Evolutionary conservation across 2,329 filamentous ascomycete genomes (phyloP).

Genomic region (Aureobasidium pullulans): DNA sequence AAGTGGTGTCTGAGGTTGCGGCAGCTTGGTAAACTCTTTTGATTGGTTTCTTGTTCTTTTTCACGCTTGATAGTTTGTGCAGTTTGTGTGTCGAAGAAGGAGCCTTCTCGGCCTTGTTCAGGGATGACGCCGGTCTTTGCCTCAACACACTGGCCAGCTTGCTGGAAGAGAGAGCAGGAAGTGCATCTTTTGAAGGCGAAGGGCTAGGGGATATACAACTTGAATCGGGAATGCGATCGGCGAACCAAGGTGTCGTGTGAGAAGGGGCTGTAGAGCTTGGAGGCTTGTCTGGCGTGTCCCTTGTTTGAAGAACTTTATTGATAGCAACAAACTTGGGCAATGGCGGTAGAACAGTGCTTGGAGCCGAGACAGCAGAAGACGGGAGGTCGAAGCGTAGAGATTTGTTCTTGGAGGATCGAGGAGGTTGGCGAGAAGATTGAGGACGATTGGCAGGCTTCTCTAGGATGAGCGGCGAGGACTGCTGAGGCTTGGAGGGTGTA

Average conservation of each 20-base stretch:
- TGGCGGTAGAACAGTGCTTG: not conserved
- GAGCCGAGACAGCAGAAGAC: not conserved
- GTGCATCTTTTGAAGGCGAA: not conserved
- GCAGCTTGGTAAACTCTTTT: slow-evolving; percentile 1
- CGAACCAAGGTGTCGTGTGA: not conserved
- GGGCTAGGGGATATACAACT: not conserved
- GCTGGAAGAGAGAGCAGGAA: not conserved
- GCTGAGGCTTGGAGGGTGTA: not conserved
- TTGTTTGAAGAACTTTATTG: not conserved
- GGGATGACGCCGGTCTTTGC: not conserved
- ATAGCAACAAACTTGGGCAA: not conserved
- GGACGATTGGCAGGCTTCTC: not conserved
- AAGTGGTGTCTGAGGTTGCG: not conserved
- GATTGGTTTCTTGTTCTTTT: not conserved
- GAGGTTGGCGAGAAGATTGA: not conserved
- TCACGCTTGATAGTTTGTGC: not conserved
- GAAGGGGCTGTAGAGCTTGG: not conserved
- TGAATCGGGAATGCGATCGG: not conserved
- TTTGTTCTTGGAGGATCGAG: not conserved
- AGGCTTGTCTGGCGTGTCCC: not conserved
- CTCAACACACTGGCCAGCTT: not conserved
- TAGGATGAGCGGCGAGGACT: not conserved
- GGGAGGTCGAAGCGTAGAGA: not conserved
- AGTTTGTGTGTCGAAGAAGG: not conserved
- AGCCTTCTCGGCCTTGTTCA: not conserved